A percentile compares a stretch with the other conserved stretches of the same genome.
phyloP scores from a whole-genome alignment of 345 rosid genomes.

The Arabis alpina region DNA sequence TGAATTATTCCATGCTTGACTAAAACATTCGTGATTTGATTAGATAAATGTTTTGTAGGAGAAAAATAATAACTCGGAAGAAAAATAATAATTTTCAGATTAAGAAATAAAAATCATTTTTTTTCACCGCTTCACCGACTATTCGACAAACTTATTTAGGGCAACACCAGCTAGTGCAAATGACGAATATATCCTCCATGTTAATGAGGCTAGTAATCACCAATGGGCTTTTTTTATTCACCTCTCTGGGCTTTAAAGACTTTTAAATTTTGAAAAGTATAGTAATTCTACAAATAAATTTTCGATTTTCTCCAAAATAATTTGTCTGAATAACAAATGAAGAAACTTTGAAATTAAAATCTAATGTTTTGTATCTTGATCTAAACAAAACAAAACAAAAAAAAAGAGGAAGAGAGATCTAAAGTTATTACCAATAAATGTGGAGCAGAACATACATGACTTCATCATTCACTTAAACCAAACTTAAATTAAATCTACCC shows the following conservation, averaged over 20 bases:
- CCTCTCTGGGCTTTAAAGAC: background rate
- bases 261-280: background rate
- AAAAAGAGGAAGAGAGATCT: too few species aligned
- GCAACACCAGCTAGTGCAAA: background rate
- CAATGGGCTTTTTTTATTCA: conserved; percentile 7
- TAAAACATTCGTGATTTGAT: background rate
- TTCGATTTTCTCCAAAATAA: too few species aligned
- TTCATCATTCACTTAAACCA: background rate
- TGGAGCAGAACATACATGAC: conserved; percentile 26
- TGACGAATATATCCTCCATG: conserved; percentile 12
- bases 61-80: background rate
- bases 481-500: background rate
- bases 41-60: background rate
- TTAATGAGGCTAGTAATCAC: background rate
- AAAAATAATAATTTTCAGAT: background rate
- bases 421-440: too few species aligned
- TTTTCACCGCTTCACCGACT: conserved; percentile 7
- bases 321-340: too few species aligned
- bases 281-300: too few species aligned
- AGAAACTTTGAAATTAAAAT: too few species aligned
- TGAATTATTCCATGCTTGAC: background rate
- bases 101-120: too few species aligned
- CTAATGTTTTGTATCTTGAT: too few species aligned
- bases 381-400: too few species aligned
- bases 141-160: background rate